Base-by-base conservation (phyloP, 2,329 filamentous ascomycete genomes). In the Trichoderma koningii region DNA sequence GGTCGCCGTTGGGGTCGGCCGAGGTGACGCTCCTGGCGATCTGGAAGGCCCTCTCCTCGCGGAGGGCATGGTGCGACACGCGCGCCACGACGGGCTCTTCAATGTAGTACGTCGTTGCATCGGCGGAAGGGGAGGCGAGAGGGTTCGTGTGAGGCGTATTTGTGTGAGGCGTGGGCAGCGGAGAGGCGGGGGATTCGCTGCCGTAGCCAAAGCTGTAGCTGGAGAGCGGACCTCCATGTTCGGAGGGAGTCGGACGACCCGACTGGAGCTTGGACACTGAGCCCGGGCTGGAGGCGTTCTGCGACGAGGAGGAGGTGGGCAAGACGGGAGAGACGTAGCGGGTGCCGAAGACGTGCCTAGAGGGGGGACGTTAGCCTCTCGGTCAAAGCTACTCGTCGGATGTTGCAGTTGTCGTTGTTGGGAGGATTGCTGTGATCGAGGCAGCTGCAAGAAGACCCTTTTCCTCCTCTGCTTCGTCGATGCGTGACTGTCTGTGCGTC, bases 11-110 rank as follows among this genome's bases (percentile, higher is more conserved):
- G 0, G 89, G 89, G 73, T 96, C 92, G 28, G 87, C 88, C 15
- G 85, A 82, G 45, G 88, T 87, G 55, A 97, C 81, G 66, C 82
- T 86, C 76, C 90, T 92, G 73, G 89, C 87, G 69, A 95, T 90
- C 71, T 96, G 91, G 73, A 90, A 97, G 65, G 94, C 89, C 67
- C 93, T 84, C 79, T 98, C 93, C 70, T 97, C 87, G 7, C 93
- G 87, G 60, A 97, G 81, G 17, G 89, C 84, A 77, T 97, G 92
- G 67, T 86, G 89, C 0, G 93, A 97, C 51, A 97, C 83, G 23
- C 92, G 88, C 50, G 93, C 94, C 30, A 97, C 82, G 6, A 97
- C 88, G 7, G 85, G 83, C 67, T 87, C 83, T 76, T 87, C 89
- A 51, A 86, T 72, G 67, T 83, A 38, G 34, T 38, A 85, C 48